Evolutionary conservation across 305 asterid genomes (phyloP), one percentile per base, ranked within the genome.

Genomic region (Galium porrigens): DNA sequence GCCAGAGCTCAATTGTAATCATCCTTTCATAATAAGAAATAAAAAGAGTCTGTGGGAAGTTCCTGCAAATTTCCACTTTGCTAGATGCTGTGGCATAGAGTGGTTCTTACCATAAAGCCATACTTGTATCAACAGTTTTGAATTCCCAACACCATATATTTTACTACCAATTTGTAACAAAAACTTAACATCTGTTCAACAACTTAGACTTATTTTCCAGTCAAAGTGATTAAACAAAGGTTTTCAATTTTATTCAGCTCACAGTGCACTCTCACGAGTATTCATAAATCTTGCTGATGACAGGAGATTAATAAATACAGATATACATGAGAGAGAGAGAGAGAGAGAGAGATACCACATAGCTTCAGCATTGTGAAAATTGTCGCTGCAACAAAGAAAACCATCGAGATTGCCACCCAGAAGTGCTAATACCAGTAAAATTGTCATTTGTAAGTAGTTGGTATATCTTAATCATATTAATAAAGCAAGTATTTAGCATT

Each of bases 381-480:
- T 68, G 99, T 89, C 25, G 97, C 97, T 33, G 97, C 95, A 68
- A 89, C 69, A 79, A 94, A 89, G 92, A 94, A 89, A 71, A 89
- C 82, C 99, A 94, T 94, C 61, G 99, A 87, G 80, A 89, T 86
- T 5, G 99, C 97, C 44, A 94, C 99, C 99, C 97, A 94, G 76
- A 94, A 94, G 78, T 89, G 99, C 99, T 94, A 83, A 70, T n/a
- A 68, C 70, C 57, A 73, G 72, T 46, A 74, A 67, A 69, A 64
- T 52, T 68, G 51, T 69, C 67, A 73, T 64, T 27, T 73, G 64
- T 56, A 65, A 37, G 58, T 57, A 58, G 48, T 76, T 53, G 42
- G 54, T 42, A 44, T 44, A 51, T 63, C 52, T 53, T 48, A n/a
- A 64, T 57, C 46, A 29, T 7, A 75, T 61, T 54, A 67, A 73